Base-by-base conservation (phyloP, 352 stramenopile species). In the Elongisporangium undulatum region DNA sequence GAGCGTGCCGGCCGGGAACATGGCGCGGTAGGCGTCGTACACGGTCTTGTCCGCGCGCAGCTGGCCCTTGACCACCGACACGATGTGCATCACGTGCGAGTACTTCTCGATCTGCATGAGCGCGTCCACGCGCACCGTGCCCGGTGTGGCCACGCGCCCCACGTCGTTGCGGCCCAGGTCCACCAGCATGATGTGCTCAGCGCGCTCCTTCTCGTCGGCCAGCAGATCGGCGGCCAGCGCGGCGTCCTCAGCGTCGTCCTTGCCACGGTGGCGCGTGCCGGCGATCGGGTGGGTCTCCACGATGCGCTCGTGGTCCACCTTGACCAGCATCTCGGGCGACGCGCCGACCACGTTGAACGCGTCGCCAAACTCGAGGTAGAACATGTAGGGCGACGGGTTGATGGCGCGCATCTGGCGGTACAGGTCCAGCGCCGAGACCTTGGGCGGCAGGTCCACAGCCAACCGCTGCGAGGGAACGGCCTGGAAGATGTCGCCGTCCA, bases 81-180 rank as follows among this genome's bases (percentile, higher is more conserved):
- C 86, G 60, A 96, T 95, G 74, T 96, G 88, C 85, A 96, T 96
- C 62, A 96, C 88, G 62, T 96, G 88, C 57, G 86, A 95, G 75
- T 96, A 96, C 71, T 94, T 93, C 58, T 96, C 88, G 56, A 96
- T 94, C 69, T 93, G 76, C 88, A 96, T 95, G 58, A 96, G 79
- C 53, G 72, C 72, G 59, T 96, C 85, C 22, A 96, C 86, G 8
- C 76, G 81, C 34, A 96, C 88, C 1, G 83, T 78, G 10, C 88
- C 88, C 2, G 88, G 86, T 62, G 76, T 85, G 34, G 85, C 85
- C 17, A 97, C 90, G 19, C 89, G 85, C 8, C 90, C 90, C 19
- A 96, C 78, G 57, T 97, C 90, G 57, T 97, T 97, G 38, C 90
- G 85, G 4, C 90, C 90, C 6, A 97, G 63, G 63, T 97, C 90